These are phyloP conservation scores for Fusarium nurragi DNA, from an alignment of 2,329 filamentous ascomycete species.

Conservation along the genomic window DNA sequence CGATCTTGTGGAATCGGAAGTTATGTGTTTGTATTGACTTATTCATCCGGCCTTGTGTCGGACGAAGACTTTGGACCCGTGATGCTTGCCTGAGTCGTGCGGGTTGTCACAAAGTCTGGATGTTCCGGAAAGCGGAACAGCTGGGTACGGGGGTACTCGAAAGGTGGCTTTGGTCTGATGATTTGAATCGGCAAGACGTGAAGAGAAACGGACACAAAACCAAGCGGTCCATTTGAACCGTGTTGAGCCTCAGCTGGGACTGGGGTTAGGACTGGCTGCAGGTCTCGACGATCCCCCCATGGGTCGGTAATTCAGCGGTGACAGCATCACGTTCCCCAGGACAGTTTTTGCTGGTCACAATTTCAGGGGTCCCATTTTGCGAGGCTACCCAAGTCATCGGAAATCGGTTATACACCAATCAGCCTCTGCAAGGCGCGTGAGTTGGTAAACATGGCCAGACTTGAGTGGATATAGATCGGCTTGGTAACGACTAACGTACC, in stretches of 20 bases:
- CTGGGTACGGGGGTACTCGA: neutral
- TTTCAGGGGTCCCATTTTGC: conserved; percentile 23
- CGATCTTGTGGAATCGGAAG: neutral
- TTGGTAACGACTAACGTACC: conserved; percentile 33
- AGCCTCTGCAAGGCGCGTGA: conserved; percentile 30
- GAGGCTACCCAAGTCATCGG: conserved; percentile 36
- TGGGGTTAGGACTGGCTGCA: conserved; percentile 17
- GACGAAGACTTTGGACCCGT: neutral
- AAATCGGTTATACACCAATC: conserved; percentile 36
- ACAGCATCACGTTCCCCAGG: conserved; percentile 18
- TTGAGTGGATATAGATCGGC: conserved; percentile 36
- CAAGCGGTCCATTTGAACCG: neutral
- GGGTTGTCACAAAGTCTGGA: conserved; percentile 11
- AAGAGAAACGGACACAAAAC: conserved; percentile 1
- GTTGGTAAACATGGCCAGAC: conserved; percentile 30
- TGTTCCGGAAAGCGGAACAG: conserved; percentile 1
- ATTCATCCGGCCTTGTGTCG: conserved; percentile 2
- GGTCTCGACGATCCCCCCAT: conserved; percentile 20
- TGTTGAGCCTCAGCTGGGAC: conserved; percentile 16
- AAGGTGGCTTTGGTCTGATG: neutral
- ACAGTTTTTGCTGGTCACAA: conserved; percentile 3
- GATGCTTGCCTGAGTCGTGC: conserved; percentile 11
- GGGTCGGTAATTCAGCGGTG: conserved; percentile 14
- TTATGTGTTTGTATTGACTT: conserved; percentile 1
- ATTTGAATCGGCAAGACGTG: conserved; percentile 3